Base-by-base conservation (phyloP, 768 basidiomycete genomes). In the Lactarius sp. region DNA sequence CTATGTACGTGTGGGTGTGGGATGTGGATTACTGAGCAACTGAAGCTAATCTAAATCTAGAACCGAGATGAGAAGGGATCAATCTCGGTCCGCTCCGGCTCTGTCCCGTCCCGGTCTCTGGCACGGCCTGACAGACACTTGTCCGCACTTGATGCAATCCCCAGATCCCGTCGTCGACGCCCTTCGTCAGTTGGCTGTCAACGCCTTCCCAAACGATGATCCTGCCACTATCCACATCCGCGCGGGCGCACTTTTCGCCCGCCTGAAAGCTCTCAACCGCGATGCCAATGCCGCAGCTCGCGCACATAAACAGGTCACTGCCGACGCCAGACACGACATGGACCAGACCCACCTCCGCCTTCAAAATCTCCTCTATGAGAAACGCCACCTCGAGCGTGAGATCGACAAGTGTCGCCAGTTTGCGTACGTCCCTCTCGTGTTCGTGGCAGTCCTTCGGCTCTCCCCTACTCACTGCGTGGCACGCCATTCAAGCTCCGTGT, bases 391-490 rank as follows among this genome's bases (percentile, higher is more conserved):
- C 6, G 91, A 94, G 73, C 82, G 90, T 61, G 93, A 95, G 76
- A 95, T 95, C 41, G 89, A 92, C 69, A 93, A 94, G 72, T 95
- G 93, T 75, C 83, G 90, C 53, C 92, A 94, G 71, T 95, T 93
- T 71, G 90, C 89, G 92, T 94, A 72, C 70, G 90, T 80, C 14
- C 41, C 20, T 60, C 61, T 56, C 39, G 20, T 59, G 37, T n/a
- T 10, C 50, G 27, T 27, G 27, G 27, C 27, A 27, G 2, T 27
- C 52, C 33, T 57, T 64, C 49, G 50, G n/a, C 27, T 18, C 27
- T 20, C 13, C 16, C 46, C 20, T 14, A 42, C 51, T 41, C 34
- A 37, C 39, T 4, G 16, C 18, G 14, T 20, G 2, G 8, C 39
- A 12, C 39, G 13, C 39, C 39, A 14, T 6, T 18, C 10, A 66